phyloP scores from a whole-genome alignment of 2,329 filamentous ascomycete species.

The Aspergillus ochraceoroseus region DNA sequence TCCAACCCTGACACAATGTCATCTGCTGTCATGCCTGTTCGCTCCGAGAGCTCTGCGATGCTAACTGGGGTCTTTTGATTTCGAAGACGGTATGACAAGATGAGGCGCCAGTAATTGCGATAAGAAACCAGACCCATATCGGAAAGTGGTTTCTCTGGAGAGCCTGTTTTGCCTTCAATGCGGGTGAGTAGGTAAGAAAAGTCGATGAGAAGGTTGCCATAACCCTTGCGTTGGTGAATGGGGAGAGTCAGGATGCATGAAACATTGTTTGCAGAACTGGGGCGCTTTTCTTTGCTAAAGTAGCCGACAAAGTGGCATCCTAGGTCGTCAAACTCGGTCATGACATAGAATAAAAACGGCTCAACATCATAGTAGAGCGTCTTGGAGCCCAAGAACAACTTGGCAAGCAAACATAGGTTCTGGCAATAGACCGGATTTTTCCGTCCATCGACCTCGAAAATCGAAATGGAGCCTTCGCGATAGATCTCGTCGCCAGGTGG shows the following conservation, averaged over 20 bases:
- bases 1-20: conserved; percentile 94
- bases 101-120: conserved; percentile 90
- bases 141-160: conserved; percentile 92
- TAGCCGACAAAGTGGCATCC: conserved; percentile 98
- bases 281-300: conserved; percentile 96
- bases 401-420: conserved; percentile 88
- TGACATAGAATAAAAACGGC: conserved; percentile 96
- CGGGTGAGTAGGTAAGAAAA: conserved; percentile 96
- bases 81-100: conserved; percentile 79
- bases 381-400: conserved; percentile 96
- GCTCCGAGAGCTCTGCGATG: conserved; percentile 61
- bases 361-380: conserved; percentile 99
- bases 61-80: conserved; percentile 55
- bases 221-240: conserved; percentile 94
- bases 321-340: conserved; percentile 82
- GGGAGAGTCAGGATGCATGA: conserved; percentile 94
- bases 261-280: conserved; percentile 92
- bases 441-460: conserved; percentile 94
- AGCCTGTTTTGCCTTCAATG: conserved; percentile 88
- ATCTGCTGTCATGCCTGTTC: conserved; percentile 92
- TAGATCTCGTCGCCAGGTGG: conserved; percentile 98
- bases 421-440: conserved; percentile 94
- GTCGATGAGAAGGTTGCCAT: conserved; percentile 93
- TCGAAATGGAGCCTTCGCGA: conserved; percentile 85
- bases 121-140: conserved; percentile 98